phyloP scores from a whole-genome alignment of 768 basidiomycete species.

The Sporobolomyces phaffii region DNA sequence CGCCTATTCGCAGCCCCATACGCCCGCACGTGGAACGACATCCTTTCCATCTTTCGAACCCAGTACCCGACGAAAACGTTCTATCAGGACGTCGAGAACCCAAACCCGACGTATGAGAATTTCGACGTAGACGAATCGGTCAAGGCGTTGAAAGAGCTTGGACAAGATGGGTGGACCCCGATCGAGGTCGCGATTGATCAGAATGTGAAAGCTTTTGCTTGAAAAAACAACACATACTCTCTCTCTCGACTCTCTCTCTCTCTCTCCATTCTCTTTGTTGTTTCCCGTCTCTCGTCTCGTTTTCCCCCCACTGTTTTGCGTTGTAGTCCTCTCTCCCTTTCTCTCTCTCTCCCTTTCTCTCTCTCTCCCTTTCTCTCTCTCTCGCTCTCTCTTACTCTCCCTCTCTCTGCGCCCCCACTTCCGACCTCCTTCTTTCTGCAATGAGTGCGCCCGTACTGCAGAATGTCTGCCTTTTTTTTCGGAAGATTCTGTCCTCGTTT shows the following conservation, averaged over 20 bases:
- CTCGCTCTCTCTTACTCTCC: background rate
- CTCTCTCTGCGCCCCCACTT: too few relatives aligned
- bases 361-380: background rate
- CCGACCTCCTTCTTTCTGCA: too few relatives aligned
- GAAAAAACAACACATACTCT: background rate
- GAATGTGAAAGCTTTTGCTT: background rate
- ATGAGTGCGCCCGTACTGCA: too few relatives aligned
- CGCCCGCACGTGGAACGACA: background rate
- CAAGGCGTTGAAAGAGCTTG: background rate
- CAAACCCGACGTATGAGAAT: background rate
- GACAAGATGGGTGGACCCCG: constrained; percentile 2
- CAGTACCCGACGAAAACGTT: background rate
- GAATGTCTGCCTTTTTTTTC: too few relatives aligned
- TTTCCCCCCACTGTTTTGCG: too few relatives aligned
- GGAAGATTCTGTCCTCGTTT: too few relatives aligned
- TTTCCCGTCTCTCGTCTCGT: too few relatives aligned
- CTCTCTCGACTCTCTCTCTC: background rate
- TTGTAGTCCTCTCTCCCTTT: too few relatives aligned
- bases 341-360: background rate
- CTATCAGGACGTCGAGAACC: background rate
- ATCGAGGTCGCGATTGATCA: background rate
- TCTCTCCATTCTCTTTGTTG: background rate
- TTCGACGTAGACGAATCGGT: background rate
- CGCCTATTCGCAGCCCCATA: background rate
- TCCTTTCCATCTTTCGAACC: constrained; percentile 6